These are phyloP conservation scores for Candida tammaniensis DNA, from an alignment of 805 yeast genomes.

Conservation along the genomic window DNA sequence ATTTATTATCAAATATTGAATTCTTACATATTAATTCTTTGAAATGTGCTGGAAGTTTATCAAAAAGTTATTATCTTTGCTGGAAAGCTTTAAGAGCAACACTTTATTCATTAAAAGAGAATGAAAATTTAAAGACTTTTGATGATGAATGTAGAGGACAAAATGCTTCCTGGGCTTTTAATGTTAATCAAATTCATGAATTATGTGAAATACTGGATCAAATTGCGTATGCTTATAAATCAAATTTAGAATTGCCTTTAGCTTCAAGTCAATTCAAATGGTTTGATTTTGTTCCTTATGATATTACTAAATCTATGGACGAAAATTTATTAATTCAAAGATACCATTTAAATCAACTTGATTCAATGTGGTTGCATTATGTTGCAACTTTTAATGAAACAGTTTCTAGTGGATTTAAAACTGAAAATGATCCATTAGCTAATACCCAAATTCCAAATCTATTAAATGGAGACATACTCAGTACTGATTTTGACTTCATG, in stretches of 20 bases:
- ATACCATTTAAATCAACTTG: constrained; percentile 11
- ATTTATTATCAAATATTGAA: constrained; percentile 6
- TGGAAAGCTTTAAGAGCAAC: constrained; percentile 11
- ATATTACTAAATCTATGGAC: constrained; percentile 3
- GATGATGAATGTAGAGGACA: constrained; percentile 4
- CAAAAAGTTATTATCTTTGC: constrained; percentile 6
- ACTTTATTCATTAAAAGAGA: constrained; percentile 7
- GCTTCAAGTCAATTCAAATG: constrained; percentile 5
- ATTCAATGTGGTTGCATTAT: constrained; percentile 10
- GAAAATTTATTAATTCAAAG: constrained; percentile 12
- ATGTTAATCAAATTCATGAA: constrained; percentile 10
- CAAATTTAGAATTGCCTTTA: not conserved
- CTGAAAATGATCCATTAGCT: no score
- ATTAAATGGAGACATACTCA: constrained; percentile 7
- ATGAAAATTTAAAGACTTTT: constrained; percentile 6
- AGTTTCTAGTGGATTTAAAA: constrained; percentile 9
- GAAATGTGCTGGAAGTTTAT: constrained; percentile 5
- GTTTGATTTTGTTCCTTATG: constrained; percentile 12
- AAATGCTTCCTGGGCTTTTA: constrained; percentile 9
- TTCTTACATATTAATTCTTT: constrained; percentile 3
- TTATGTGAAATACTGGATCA: constrained; percentile 6
- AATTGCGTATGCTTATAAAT: not conserved
- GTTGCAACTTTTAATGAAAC: constrained; percentile 3
- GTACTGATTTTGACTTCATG: constrained; percentile 2
- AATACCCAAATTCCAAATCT: constrained; percentile 7